Base-by-base conservation (phyloP, 768 basidiomycete species). In the Collybia sordida region DNA sequence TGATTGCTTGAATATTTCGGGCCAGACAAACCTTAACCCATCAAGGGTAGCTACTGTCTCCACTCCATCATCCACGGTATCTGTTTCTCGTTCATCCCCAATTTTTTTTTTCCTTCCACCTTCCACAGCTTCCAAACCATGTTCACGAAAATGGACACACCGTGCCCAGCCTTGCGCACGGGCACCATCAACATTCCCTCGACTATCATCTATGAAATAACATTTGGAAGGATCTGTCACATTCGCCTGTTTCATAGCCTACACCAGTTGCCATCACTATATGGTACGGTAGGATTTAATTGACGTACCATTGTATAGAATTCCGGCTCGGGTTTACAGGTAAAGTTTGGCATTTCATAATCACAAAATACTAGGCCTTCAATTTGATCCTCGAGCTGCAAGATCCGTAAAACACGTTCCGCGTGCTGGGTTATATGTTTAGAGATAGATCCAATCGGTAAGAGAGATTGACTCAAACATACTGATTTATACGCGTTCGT, bases 401-500 rank as follows among this genome's bases (percentile, higher is more conserved):
- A 73, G 39, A 94, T 90, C 14, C 73, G 72, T 49, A 94, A 75
- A 2, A 94, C 92, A 18, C 92, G 80, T 58, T 80, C 71, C 11
- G 92, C 92, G 64, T 94, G 92, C 91, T 94, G 11, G 31, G 3
- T 37, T 22, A 28, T 22, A 24, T 49, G 25, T 24, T 21, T 14
- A 31, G 31, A 31, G 9, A 31, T 31, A 31, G 9, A 3, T 7
- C 31, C 14, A 31, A 14, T 31, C 11, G 31, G 9, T 31, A 11
- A 31, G 11, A n/a, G 31, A 11, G 3, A 31, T 11, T 31, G 11
- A 14, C 4, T 27, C 6, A 39, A 28, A 67, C 75, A 39, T 65
- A 91, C 91, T 19, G 80, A 72, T 48, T 75, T 74, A 64, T 92
- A 93, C 9, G 92, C 92, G 61, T 94, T 94, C 3, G 92, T 94